Evolutionary conservation across 306 rosid species (phyloP), one percentile per base, ranked within the genome.

Genomic region (Vachellia collinsii): DNA sequence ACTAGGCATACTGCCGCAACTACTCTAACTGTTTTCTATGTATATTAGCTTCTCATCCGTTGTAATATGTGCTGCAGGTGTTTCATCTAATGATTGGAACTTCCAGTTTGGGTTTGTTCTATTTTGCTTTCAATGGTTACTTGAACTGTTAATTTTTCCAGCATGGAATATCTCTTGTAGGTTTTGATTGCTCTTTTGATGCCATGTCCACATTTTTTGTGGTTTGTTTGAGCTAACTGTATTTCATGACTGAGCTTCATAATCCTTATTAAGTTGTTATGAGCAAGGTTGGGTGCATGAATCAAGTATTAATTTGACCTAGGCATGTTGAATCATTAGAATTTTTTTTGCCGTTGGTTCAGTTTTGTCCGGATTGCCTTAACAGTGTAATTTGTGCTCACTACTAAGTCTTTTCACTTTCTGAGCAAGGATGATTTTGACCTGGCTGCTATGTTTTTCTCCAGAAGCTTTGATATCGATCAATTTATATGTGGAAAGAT

Each of bases 71-170:
- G 47, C 72, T 89, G 86, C 97, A 94, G 99, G 99, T 94, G 87
- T 91, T 94, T 85, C 99, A 94, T 84, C 75, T 91, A 76, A 83
- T 94, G 93, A 87, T 94, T 91, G 97, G 99, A 80, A 86, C 93
- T 85, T 92, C 99, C 66, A 93, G 90, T 80, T 75, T 84, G 79
- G 99, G 99, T 94, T 79, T 89, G 94, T 83, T 85, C 22, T 66
- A 77, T 78, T 79, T 83, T 83, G 29, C 70, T 63, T 76, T 71
- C 79, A 74, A 56, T 72, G 67, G 61, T 59, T 44, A 70, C 51
- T 41, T 86, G 48, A 74, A 44, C 79, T 70, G 11, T 59, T 36
- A 51, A 63, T 72, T 61, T 76, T 50, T 29, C 54, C 48, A 59
- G 43, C 72, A 47, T 53, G n/a, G 11, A 38, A 59, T 82, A 61